Evolutionary conservation across 1,139 yeast species (phyloP).

Genomic region (Kluyveromyces marxianus): DNA sequence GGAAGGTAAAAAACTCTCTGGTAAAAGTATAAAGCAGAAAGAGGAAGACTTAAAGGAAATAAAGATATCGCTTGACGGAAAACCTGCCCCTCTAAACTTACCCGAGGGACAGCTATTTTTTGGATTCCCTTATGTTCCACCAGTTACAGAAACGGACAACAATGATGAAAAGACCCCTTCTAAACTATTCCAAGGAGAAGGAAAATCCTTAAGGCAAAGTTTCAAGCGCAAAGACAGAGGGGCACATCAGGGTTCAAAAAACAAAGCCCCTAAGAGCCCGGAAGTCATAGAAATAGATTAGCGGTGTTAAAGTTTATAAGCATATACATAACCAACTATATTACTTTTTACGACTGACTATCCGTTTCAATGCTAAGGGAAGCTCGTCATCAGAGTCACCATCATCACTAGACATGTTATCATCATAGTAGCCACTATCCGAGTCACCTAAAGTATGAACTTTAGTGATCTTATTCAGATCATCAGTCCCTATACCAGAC

Average conservation of each 20-base stretch:
- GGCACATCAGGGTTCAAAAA: conserved; percentile 35
- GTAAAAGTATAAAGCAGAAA: conserved; percentile 36
- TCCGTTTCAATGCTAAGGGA: conserved; percentile 33
- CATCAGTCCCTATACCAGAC: conserved; percentile 22
- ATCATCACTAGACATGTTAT: conserved; percentile 19
- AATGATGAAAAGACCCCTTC: conserved; percentile 33
- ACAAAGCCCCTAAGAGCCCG: conserved; percentile 52
- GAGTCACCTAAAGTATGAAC: conserved; percentile 29
- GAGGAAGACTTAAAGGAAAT: conserved; percentile 17
- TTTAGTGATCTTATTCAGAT: conserved; percentile 13
- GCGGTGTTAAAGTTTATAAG: neutral
- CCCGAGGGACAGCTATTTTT: conserved; percentile 87
- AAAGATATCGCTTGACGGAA: conserved; percentile 36
- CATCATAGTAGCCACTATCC: conserved; percentile 12
- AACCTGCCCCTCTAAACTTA: conserved; percentile 63
- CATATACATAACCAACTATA: neutral
- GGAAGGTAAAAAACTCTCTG: conserved; percentile 66
- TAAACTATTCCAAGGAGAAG: conserved; percentile 47
- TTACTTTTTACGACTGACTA: conserved; percentile 24
- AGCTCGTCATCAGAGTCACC: conserved; percentile 22
- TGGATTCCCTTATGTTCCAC: conserved; percentile 84
- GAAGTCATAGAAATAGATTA: conserved; percentile 76
- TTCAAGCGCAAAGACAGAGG: conserved; percentile 61
- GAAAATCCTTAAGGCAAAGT: conserved; percentile 65
- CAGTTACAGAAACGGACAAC: conserved; percentile 41